Evolutionary conservation across 345 rosid genomes (phyloP).

Genomic region (Anacardium occidentale): DNA sequence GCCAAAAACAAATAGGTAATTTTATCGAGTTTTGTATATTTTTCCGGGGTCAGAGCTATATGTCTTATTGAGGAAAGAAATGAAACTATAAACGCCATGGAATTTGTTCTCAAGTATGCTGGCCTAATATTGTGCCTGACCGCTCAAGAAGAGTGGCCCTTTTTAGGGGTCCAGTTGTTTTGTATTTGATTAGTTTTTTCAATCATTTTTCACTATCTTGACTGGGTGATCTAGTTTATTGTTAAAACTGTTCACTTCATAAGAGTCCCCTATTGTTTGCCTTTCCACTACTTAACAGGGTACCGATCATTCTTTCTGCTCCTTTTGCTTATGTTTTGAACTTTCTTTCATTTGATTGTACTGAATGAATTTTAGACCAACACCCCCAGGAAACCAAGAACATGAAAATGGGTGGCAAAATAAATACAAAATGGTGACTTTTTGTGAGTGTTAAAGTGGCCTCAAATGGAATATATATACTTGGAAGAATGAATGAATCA

Average conservation of each 20-base stretch:
- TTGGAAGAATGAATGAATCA: too few species aligned
- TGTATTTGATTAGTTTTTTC: constrained; percentile 37
- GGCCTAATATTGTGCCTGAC: constrained; percentile 28
- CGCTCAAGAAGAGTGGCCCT: constrained; percentile 30
- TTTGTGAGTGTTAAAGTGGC: too few species aligned
- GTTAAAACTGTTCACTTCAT: constrained; percentile 15
- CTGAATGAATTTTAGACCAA: too few species aligned
- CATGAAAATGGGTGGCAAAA: too few species aligned
- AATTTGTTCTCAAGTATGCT: constrained; percentile 34
- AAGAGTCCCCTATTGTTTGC: constrained; percentile 8
- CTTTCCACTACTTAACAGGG: neutral
- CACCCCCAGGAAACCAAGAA: too few species aligned
- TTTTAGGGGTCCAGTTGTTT: constrained; percentile 28
- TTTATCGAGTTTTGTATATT: constrained; percentile 42
- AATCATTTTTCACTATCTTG: constrained; percentile 21
- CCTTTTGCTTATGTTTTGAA: neutral
- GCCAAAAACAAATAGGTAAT: constrained; percentile 25
- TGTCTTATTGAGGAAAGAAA: constrained; percentile 33
- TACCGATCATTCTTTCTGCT: neutral
- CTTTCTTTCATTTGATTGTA: too few species aligned
- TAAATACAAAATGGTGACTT: too few species aligned
- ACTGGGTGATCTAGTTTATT: constrained; percentile 25
- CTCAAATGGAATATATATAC: too few species aligned
- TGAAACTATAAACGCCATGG: constrained; percentile 29
- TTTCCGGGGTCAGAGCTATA: constrained; percentile 29